Evolutionary conservation across 768 basidiomycete genomes (phyloP).

Genomic region (Amanita molliuscula): DNA sequence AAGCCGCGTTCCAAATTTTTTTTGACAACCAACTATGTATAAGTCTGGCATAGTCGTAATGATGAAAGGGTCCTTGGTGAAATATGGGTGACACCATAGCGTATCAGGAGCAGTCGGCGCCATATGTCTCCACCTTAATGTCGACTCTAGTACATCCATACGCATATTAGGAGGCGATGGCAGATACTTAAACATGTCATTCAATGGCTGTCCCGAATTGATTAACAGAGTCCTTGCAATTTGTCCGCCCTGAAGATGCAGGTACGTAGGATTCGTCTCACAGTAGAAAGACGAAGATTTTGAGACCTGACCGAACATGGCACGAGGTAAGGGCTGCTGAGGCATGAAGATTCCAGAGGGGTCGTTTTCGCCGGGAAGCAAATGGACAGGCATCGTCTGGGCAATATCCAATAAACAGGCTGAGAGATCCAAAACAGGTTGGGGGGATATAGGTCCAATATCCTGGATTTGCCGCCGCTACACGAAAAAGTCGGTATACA

Average conservation of each 20-base stretch:
- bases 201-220: conserved; percentile 88
- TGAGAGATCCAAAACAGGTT: conserved; percentile 65
- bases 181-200: conserved; percentile 94
- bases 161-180: conserved; percentile 60
- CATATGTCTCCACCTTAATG: conserved; percentile 88
- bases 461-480: conserved; percentile 65
- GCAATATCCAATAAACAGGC: conserved; percentile 66
- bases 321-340: conserved; percentile 86
- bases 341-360: conserved; percentile 86
- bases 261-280: conserved; percentile 86
- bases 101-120: conserved; percentile 99
- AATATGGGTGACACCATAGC: conserved; percentile 95
- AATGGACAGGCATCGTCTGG: conserved; percentile 70
- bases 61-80: conserved; percentile 81
- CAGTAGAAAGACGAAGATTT: conserved; percentile 55
- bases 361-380: conserved; percentile 83
- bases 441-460: conserved; percentile 53
- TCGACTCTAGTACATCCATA: conserved; percentile 64
- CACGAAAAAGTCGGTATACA: neutral
- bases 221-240: conserved; percentile 55
- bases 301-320: conserved; percentile 72
- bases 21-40: conserved; percentile 90
- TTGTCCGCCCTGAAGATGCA: conserved; percentile 46
- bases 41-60: conserved; percentile 79
- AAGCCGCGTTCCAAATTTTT: conserved; percentile 66